Conservation (phyloP, 169 alveolate genomes). For the Theileria annulata region DNA sequence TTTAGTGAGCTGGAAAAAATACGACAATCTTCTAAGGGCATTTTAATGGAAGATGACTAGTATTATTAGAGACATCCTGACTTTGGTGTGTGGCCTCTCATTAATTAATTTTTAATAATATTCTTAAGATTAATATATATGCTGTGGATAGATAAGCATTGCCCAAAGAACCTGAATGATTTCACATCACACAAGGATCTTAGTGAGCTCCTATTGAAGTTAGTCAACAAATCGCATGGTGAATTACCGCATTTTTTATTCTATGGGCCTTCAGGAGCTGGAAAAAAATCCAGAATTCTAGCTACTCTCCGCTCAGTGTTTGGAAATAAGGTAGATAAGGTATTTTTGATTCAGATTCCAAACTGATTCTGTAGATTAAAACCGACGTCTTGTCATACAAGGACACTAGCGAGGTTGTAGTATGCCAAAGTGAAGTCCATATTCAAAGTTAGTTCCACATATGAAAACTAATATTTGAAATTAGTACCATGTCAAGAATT, state of each 20-base stretch:
- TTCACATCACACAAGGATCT: slow-evolving; percentile 84
- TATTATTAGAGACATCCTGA: background rate
- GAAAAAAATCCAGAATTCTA: slow-evolving; percentile 93
- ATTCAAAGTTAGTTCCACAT: slow-evolving; percentile 90
- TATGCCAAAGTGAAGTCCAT: slow-evolving; percentile 88
- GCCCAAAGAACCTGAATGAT: slow-evolving; percentile 86
- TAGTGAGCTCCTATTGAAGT: slow-evolving; percentile 79
- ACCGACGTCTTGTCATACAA: slow-evolving; percentile 79
- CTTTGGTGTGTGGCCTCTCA: slow-evolving; percentile 16
- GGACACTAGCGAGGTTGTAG: slow-evolving; percentile 78
- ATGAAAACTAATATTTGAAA: background rate
- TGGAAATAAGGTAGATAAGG: slow-evolving; percentile 83
- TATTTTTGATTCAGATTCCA: slow-evolving; percentile 43
- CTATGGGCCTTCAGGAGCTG: slow-evolving; percentile 99
- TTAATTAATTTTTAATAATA: slow-evolving; percentile 14
- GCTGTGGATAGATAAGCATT: slow-evolving; percentile 94
- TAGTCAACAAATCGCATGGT: slow-evolving; percentile 82
- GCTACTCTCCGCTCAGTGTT: slow-evolving; percentile 90
- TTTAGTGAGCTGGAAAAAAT: slow-evolving; percentile 50
- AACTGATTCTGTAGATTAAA: slow-evolving; percentile 69
- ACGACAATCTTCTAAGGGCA: slow-evolving; percentile 27
- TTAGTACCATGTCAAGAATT: slow-evolving; percentile 77
- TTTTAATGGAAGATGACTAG: slow-evolving; percentile 16
- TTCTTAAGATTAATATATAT: slow-evolving; percentile 24
- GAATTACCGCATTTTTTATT: slow-evolving; percentile 96